These are phyloP conservation scores for Trichoderma guizhouense DNA, from an alignment of 2,329 filamentous ascomycete genomes.

Conservation along the genomic window DNA sequence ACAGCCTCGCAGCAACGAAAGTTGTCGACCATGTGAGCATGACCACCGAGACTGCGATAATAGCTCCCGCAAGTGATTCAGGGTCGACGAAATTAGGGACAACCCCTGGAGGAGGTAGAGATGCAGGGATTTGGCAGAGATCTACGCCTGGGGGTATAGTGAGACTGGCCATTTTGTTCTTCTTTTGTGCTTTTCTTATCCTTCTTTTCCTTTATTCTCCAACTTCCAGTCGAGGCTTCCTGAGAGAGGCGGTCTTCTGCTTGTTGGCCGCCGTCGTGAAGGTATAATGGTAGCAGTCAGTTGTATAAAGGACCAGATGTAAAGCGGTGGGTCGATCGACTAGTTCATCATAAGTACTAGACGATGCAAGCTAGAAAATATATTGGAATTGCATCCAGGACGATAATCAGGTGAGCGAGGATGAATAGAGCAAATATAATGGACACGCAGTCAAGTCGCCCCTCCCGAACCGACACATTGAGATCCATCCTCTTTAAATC, in stretches of 20 bases:
- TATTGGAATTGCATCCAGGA: neutral
- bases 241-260: neutral
- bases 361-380: neutral
- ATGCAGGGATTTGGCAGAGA: slow-evolving; percentile 1
- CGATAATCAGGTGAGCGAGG: neutral
- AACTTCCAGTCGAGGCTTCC: neutral
- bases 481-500: neutral
- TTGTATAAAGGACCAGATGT: neutral
- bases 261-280: neutral
- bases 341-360: neutral
- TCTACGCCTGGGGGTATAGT: neutral
- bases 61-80: neutral
- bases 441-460: neutral
- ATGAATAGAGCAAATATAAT: neutral
- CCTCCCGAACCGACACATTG: neutral
- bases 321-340: neutral
- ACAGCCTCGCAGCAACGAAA: neutral
- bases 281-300: neutral
- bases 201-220: neutral
- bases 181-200: neutral
- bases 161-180: neutral
- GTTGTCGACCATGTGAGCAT: neutral
- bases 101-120: neutral
- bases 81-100: neutral
- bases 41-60: neutral